Evolutionary conservation across 2,329 filamentous ascomycete genomes (phyloP).

Genomic region (Colletotrichum falcatum): DNA sequence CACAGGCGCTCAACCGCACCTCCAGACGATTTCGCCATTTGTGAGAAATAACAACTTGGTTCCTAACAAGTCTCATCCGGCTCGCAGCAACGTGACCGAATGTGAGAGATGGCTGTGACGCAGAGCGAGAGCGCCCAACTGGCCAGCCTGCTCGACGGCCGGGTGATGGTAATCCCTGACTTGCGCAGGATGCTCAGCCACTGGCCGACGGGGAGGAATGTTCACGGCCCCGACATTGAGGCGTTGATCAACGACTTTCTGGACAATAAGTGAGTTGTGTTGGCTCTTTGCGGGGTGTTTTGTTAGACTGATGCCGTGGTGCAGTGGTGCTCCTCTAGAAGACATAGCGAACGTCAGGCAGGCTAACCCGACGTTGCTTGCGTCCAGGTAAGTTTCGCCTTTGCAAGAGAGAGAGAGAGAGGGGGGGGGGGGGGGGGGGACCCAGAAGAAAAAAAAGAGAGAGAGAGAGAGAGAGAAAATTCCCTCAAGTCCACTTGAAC

Average conservation of each 20-base stretch:
- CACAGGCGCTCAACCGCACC: slow-evolving; percentile 2
- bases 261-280: slow-evolving; percentile 14
- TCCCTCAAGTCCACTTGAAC: not conserved
- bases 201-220: slow-evolving; percentile 34
- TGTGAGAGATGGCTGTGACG: slow-evolving; percentile 16
- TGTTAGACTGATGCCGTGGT: not conserved
- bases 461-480: not conserved
- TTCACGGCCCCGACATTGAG: slow-evolving; percentile 16
- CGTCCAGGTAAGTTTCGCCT: slow-evolving; percentile 20
- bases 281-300: not conserved
- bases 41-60: not conserved
- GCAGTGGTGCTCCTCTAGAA: slow-evolving; percentile 7
- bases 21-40: not conserved
- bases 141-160: slow-evolving; percentile 28
- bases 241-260: slow-evolving; percentile 6
- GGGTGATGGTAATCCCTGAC: slow-evolving; percentile 33
- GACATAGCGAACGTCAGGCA: slow-evolving; percentile 23
- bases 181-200: slow-evolving; percentile 24
- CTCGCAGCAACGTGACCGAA: not conserved
- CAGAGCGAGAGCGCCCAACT: slow-evolving; percentile 31
- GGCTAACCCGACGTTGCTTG: slow-evolving; percentile 36
- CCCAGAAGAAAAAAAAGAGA: not conserved
- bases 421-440: not conserved
- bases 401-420: not conserved
- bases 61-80: not conserved